A percentile compares a stretch with the other conserved stretches of the same genome.
Evolutionary conservation across 129 eudicot species (phyloP).

Genomic region (Saposhnikovia divaricata): DNA sequence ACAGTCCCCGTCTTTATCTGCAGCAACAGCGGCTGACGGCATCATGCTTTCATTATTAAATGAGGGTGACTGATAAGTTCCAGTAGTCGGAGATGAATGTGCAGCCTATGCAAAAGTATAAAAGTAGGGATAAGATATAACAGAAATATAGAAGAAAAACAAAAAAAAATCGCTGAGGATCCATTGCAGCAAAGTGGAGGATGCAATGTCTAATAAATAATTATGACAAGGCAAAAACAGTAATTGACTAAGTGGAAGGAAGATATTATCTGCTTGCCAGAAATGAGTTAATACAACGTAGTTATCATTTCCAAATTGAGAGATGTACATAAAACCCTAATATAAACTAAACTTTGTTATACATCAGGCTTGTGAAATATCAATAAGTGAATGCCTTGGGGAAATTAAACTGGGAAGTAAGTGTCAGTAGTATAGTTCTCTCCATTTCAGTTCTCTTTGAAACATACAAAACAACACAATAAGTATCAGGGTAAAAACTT

Average conservation of each 20-base stretch:
- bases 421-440: background rate
- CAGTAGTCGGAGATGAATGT: slow-evolving; percentile 67
- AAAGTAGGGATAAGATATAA: background rate
- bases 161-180: background rate
- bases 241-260: background rate
- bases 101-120: slow-evolving; percentile 11
- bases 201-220: background rate
- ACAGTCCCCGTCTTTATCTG: slow-evolving; percentile 21
- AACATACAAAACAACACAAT: background rate
- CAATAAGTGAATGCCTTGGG: background rate
- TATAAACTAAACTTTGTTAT: background rate
- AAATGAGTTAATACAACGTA: background rate
- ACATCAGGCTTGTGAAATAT: background rate
- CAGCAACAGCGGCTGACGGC: slow-evolving; percentile 14
- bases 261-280: background rate
- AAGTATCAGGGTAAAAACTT: background rate
- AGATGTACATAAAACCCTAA: background rate
- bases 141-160: background rate
- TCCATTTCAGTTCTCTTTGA: background rate
- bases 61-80: slow-evolving; percentile 34
- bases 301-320: background rate
- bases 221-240: background rate
- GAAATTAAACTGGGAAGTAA: too few species aligned
- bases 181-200: background rate
- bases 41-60: slow-evolving; percentile 23